A percentile compares a stretch with the other conserved stretches of the same genome.
phyloP scores from a whole-genome alignment of 768 basidiomycete genomes.

The Sporobolomyces roseus region DNA sequence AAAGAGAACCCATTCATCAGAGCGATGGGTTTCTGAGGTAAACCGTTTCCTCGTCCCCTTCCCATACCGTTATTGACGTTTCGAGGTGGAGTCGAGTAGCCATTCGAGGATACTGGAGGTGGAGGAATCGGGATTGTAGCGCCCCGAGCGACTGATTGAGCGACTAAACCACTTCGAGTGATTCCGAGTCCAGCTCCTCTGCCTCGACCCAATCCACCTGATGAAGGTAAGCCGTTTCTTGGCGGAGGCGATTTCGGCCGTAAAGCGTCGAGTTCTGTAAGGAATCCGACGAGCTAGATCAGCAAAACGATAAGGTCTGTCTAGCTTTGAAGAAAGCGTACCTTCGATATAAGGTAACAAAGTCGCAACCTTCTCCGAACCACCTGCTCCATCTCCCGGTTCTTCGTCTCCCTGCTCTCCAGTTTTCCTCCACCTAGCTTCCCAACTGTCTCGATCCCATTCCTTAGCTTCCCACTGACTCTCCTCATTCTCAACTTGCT shows the following conservation, averaged over 20 bases:
- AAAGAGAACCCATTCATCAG: background rate
- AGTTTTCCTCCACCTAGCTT: background rate
- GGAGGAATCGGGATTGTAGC: background rate
- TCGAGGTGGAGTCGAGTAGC: background rate
- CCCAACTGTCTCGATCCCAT: constrained; percentile 27
- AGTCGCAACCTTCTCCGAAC: constrained; percentile 5
- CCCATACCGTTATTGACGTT: background rate
- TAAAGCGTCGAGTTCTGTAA: constrained; percentile 71
- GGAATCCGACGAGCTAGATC: background rate
- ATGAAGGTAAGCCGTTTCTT: constrained; percentile 35
- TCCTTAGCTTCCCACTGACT: constrained; percentile 32
- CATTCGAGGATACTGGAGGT: too few relatives aligned
- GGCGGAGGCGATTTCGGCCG: constrained; percentile 72
- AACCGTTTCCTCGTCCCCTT: background rate
- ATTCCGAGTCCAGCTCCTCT: constrained; percentile 40
- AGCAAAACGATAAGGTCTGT: background rate
- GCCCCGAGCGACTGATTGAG: background rate
- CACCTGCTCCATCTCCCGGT: too few relatives aligned
- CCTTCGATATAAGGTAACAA: constrained; percentile 38
- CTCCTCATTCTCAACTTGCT: constrained; percentile 46
- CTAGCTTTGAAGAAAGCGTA: background rate
- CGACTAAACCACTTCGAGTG: constrained; percentile 30
- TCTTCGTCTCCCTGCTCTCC: too few relatives aligned
- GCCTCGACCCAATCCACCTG: constrained; percentile 32
- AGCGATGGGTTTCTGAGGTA: background rate